phyloP scores from a whole-genome alignment of 2,329 filamentous ascomycete species.

The Emydomyces testavorans region DNA sequence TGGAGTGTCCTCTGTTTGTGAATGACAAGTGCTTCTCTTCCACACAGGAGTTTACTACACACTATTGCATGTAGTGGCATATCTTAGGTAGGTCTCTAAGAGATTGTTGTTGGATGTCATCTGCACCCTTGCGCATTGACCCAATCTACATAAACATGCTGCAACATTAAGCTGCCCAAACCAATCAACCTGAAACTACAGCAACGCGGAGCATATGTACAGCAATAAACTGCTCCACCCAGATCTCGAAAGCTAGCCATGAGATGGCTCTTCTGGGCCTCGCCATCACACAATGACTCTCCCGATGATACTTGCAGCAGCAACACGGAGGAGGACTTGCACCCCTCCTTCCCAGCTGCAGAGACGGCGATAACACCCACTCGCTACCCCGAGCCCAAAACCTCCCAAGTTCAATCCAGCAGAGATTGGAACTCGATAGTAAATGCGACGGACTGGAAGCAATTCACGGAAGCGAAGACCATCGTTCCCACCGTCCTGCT shows the following conservation, averaged over 20 bases:
- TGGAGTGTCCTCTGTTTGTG: no score
- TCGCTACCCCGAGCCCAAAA: constrained; percentile 20
- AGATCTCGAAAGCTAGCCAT: constrained; percentile 30
- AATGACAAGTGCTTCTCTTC: no score
- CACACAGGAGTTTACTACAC: no score
- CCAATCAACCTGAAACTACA: constrained; percentile 2
- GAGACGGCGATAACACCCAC: constrained; percentile 17
- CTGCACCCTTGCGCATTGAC: no score
- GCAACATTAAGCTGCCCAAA: background rate
- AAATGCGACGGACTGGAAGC: constrained; percentile 32
- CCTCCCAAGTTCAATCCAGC: constrained; percentile 20
- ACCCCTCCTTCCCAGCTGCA: constrained; percentile 14
- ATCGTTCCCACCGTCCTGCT: constrained; percentile 30
- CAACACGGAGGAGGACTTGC: constrained; percentile 6
- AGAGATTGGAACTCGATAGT: constrained; percentile 34
- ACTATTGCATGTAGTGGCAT: no score
- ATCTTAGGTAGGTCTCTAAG: no score
- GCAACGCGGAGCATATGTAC: background rate
- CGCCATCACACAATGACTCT: constrained; percentile 23
- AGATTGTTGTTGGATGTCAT: no score
- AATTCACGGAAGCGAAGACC: constrained; percentile 29
- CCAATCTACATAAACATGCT: constrained; percentile 5
- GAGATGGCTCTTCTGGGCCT: constrained; percentile 41
- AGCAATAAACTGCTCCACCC: constrained; percentile 1
- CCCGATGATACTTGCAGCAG: constrained; percentile 10